Evolutionary conservation across 1,284 basidiomycete genomes (phyloP).

Genomic region (Takashimella tepidaria): DNA sequence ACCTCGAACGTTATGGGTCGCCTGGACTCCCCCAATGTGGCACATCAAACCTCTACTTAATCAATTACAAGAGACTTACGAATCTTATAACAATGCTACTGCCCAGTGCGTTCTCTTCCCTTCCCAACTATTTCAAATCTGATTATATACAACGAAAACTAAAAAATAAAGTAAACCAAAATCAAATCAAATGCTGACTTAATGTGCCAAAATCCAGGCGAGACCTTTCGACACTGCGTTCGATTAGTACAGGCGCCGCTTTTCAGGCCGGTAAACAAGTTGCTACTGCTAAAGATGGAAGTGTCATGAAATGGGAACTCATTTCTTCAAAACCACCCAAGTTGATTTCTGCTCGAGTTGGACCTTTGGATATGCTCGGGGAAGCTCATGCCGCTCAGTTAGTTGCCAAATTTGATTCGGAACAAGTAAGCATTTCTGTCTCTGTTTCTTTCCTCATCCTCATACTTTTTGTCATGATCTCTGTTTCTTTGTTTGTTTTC

Average conservation of each 20-base stretch:
- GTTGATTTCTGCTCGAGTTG: slow-evolving; percentile 4
- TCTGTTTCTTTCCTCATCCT: not conserved
- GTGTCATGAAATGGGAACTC: not conserved
- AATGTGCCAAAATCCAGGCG: no score
- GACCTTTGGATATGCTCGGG: slow-evolving; percentile 1
- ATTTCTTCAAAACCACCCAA: not conserved
- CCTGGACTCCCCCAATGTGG: not conserved
- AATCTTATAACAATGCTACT: slow-evolving; percentile 7
- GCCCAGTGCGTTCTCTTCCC: not conserved
- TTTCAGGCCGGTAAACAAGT: not conserved
- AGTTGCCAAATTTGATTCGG: slow-evolving; percentile 8
- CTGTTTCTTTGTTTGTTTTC: not conserved
- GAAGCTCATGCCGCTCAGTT: slow-evolving; percentile 4
- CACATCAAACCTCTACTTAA: not conserved
- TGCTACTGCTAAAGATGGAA: not conserved
- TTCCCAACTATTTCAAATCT: no score
- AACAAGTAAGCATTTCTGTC: slow-evolving; percentile 2
- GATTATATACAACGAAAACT: no score
- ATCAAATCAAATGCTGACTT: no score
- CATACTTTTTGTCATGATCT: no score
- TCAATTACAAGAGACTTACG: slow-evolving; percentile 4
- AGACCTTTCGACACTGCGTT: not conserved
- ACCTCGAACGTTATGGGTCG: not conserved
- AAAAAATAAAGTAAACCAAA: no score
- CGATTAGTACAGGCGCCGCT: not conserved